Percentiles rank a stretch among this genome's conserved stretches.
Conservation (phyloP, 1,284 basidiomycete genomes). For the Puccinia sorghi region DNA sequence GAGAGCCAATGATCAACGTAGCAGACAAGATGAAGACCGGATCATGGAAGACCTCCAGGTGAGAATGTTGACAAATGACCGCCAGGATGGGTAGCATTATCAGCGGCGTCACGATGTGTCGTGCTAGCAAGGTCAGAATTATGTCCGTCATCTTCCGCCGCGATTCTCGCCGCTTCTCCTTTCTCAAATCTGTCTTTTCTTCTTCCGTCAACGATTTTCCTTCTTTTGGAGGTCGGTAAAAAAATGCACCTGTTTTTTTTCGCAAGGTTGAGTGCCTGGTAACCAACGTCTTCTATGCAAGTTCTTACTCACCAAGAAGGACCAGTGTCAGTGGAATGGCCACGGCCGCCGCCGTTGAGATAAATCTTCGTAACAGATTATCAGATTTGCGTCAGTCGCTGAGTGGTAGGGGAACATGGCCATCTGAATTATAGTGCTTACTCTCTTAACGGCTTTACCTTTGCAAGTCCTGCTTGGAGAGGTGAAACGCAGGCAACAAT, state of each 20-base stretch:
- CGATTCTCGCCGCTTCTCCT: conserved; percentile 53
- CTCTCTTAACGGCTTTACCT: conserved; percentile 58
- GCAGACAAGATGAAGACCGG: conserved; percentile 27
- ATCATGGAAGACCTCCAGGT: neutral
- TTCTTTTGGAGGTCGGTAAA: conserved; percentile 5
- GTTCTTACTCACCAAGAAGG: conserved; percentile 57
- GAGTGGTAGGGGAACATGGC: neutral
- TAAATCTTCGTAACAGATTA: conserved; percentile 54
- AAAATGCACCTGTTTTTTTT: conserved; percentile 39
- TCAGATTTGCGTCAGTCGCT: neutral
- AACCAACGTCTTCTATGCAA: conserved; percentile 23
- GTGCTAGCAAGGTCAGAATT: conserved; percentile 37
- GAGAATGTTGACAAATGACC: neutral
- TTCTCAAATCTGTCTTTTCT: neutral
- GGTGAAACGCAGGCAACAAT: conserved; percentile 60
- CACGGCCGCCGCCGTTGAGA: conserved; percentile 59
- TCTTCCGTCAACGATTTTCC: neutral
- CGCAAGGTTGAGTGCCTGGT: neutral
- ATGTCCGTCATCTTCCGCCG: conserved; percentile 12
- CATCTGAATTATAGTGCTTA: conserved; percentile 37
- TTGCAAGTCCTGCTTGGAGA: conserved; percentile 58
- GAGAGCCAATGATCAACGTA: conserved; percentile 43
- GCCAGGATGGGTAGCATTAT: conserved; percentile 33
- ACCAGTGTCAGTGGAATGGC: conserved; percentile 61
- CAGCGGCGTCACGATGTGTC: conserved; percentile 34